phyloP scores from a whole-genome alignment of 2,329 filamentous ascomycete species.

The Trichoderma harzianum region DNA sequence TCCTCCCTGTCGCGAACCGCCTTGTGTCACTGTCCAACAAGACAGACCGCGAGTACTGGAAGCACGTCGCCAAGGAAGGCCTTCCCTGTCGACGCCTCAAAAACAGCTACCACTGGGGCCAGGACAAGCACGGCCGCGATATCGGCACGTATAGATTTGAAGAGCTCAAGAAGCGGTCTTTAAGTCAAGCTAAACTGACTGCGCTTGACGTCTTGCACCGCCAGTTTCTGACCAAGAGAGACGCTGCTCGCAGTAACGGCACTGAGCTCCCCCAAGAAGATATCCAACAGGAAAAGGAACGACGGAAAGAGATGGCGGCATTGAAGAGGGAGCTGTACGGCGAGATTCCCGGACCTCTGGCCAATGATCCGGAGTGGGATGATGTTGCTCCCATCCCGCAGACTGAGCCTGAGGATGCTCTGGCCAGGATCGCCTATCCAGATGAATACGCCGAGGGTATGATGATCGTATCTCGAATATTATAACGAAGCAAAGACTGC shows the following conservation, averaged over 20 bases:
- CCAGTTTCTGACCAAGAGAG: slow-evolving; percentile 41
- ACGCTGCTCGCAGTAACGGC: slow-evolving; percentile 27
- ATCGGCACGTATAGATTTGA: slow-evolving; percentile 46
- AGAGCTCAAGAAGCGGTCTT: slow-evolving; percentile 43
- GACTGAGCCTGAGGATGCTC: slow-evolving; percentile 75
- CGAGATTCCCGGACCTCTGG: slow-evolving; percentile 42
- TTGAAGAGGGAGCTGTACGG: slow-evolving; percentile 54
- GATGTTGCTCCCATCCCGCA: slow-evolving; percentile 80
- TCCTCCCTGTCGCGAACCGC: slow-evolving; percentile 40
- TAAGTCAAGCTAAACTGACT: slow-evolving; percentile 42
- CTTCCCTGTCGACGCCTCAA: slow-evolving; percentile 47
- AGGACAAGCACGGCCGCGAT: slow-evolving; percentile 48
- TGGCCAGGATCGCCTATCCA: slow-evolving; percentile 90
- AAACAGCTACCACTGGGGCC: slow-evolving; percentile 46
- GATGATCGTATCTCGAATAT: slow-evolving; percentile 14
- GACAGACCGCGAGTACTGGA: slow-evolving; percentile 57
- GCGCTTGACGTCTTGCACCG: slow-evolving; percentile 43
- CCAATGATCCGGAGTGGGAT: slow-evolving; percentile 72
- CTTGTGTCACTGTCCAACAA: slow-evolving; percentile 41
- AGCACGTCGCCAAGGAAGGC: slow-evolving; percentile 50
- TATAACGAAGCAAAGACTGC: not conserved
- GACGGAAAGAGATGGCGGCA: slow-evolving; percentile 50
- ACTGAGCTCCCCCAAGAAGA: slow-evolving; percentile 37
- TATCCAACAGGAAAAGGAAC: slow-evolving; percentile 43
- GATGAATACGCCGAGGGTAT: slow-evolving; percentile 80